Conservation (phyloP, 352 stramenopile genomes). For the Phytophthora sp. region DNA sequence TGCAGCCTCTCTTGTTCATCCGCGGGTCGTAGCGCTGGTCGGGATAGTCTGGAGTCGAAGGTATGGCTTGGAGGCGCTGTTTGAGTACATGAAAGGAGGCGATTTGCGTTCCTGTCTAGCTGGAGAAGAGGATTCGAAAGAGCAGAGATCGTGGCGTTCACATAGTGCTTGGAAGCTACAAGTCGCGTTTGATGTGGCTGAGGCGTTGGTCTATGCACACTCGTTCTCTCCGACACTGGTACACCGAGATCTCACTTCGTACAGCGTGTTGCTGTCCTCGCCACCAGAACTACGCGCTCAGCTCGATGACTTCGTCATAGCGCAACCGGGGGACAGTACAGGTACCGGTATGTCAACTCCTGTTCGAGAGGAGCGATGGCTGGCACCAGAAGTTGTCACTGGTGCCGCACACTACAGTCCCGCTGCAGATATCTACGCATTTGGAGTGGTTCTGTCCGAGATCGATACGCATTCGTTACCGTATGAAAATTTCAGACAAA, state of each 20-base stretch:
- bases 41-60: slow-evolving; percentile 52
- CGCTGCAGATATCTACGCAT: slow-evolving; percentile 51
- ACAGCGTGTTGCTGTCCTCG: slow-evolving; percentile 50
- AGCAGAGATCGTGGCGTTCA: slow-evolving; percentile 24
- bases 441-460: slow-evolving; percentile 61
- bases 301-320: slow-evolving; percentile 52
- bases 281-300: slow-evolving; percentile 37
- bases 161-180: slow-evolving; percentile 40
- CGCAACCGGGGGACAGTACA: slow-evolving; percentile 26
- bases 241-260: slow-evolving; percentile 51
- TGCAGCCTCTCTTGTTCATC: slow-evolving; percentile 49
- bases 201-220: slow-evolving; percentile 59
- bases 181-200: slow-evolving; percentile 51
- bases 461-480: slow-evolving; percentile 61
- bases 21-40: slow-evolving; percentile 53
- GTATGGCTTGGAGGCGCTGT: slow-evolving; percentile 57
- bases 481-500: slow-evolving; percentile 46
- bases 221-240: slow-evolving; percentile 49
- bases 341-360: slow-evolving; percentile 33
- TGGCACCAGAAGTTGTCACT: slow-evolving; percentile 52
- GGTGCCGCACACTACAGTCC: slow-evolving; percentile 42
- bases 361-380: slow-evolving; percentile 39
- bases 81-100: slow-evolving; percentile 71
- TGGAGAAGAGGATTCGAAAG: slow-evolving; percentile 13
- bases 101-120: slow-evolving; percentile 52